These are phyloP conservation scores for Eragrostis curvula DNA, from an alignment of 176 grass and related monocot species.

Conservation along the genomic window DNA sequence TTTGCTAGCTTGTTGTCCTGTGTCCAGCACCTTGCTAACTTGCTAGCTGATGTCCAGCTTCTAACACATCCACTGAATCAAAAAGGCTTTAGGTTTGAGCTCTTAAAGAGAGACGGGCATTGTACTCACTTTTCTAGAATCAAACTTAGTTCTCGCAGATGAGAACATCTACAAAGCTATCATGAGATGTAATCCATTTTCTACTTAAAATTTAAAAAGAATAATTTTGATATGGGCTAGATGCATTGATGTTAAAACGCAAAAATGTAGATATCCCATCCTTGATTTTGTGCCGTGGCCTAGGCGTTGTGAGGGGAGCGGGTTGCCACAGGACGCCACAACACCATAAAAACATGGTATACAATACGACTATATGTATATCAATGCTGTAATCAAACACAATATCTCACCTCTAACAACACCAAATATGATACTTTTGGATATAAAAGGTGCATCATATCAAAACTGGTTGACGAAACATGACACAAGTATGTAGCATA, in stretches of 20 bases:
- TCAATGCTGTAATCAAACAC: background rate
- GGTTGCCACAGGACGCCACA: no score
- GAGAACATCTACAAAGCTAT: background rate
- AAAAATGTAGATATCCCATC: background rate
- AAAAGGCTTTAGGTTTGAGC: background rate
- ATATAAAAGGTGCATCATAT: constrained; percentile 1
- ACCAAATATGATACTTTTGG: background rate
- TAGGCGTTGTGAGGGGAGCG: no score
- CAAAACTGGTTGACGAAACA: background rate
- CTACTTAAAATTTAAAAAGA: background rate
- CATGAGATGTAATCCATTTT: background rate
- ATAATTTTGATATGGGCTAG: background rate
- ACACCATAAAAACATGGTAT: background rate
- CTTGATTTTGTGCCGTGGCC: background rate
- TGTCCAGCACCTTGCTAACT: no score
- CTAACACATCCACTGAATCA: background rate
- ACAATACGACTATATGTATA: background rate
- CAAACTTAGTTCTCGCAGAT: background rate
- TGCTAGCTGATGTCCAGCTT: no score
- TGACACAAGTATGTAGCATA: background rate
- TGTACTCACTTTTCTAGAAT: constrained; percentile 7
- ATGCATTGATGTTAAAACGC: background rate
- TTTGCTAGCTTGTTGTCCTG: no score
- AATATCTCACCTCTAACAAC: background rate
- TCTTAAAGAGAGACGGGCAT: background rate